Evolutionary conservation across 495 filamentous ascomycete species (phyloP), one percentile per base, ranked within the genome.

Genomic region (Aspergillus baeticus): DNA sequence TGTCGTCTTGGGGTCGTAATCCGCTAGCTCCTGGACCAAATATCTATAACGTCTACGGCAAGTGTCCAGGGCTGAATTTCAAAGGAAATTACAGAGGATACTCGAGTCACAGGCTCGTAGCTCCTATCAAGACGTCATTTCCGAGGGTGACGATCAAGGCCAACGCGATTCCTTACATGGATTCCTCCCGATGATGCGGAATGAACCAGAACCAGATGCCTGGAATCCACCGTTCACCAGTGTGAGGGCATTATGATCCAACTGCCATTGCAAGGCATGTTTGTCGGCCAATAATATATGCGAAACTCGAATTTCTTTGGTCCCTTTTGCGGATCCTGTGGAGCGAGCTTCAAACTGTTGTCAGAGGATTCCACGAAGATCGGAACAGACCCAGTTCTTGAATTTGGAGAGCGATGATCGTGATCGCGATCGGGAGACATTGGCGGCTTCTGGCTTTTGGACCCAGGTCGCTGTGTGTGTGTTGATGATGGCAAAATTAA

Each of bases 251-350:
- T 22, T 35, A 33, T 55, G 52, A 45, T 54, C 26, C 22, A 23
- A 26, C 20, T 35, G 26, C 8, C 22, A 22, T 53, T 38, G 22
- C 26, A 53, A 11, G 23, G 51, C 18, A 14, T 13, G 21, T 15
- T 26, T 23, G 21, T 21, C 10, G 26, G 15, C 6, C 21, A 42
- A 46, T 46, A 23, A 23, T 38, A 8, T 13, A 10, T 23, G 14
- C 18, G 31, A n/a, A 14, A 1, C 4, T 17, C n/a, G n/a, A n/a
- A 1, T 20, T 20, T 21, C 15, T 5, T 48, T 55, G 31, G 21
- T 49, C 35, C 22, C 44, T 47, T 33, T 49, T 48, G 36, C 48
- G 53, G 53, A 26, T 22, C 53, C 22, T 38, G 43, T 55, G 53
- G 53, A 33, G 37, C 20, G n/a, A 23, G 41, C n/a, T 2, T 55